Conservation (phyloP, 805 yeast genomes). For the Alloascoidea africana region DNA sequence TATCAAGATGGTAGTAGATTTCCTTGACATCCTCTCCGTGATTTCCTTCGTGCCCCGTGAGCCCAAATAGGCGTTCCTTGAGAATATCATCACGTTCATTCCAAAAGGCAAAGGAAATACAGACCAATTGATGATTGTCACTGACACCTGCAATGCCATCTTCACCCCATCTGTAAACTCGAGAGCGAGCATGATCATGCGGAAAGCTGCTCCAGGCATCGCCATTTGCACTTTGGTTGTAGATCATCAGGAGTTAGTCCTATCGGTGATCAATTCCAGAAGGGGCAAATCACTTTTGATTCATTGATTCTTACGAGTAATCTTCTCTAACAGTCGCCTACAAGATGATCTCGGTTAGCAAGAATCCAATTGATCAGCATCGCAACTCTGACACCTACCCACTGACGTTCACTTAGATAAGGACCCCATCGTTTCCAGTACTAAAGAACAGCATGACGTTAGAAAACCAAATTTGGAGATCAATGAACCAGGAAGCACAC, state of each 20-base stretch:
- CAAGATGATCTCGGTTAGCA: neutral
- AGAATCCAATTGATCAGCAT: neutral
- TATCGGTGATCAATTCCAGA: neutral
- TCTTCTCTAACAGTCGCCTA: constrained; percentile 19
- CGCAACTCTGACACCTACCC: constrained; percentile 26
- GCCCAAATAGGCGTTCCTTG: constrained; percentile 78
- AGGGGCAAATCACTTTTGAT: neutral
- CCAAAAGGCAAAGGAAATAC: constrained; percentile 81
- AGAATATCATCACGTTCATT: constrained; percentile 74
- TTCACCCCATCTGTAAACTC: constrained; percentile 91
- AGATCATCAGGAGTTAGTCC: neutral
- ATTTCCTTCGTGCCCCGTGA: constrained; percentile 87
- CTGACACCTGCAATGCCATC: constrained; percentile 87
- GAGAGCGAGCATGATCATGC: constrained; percentile 65
- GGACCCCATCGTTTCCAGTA: constrained; percentile 91
- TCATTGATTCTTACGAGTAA: constrained; percentile 8
- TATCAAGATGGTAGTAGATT: constrained; percentile 71
- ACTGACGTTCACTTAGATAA: constrained; percentile 73
- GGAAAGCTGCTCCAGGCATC: constrained; percentile 87
- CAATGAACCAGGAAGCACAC: neutral
- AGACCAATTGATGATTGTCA: constrained; percentile 66
- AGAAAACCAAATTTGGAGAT: neutral
- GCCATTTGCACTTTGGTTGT: constrained; percentile 33
- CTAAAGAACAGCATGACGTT: constrained; percentile 10
- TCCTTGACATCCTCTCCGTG: constrained; percentile 95